Conservation (phyloP, 192 early-diverging fungal genomes). For the Cetraspora pellucida region DNA sequence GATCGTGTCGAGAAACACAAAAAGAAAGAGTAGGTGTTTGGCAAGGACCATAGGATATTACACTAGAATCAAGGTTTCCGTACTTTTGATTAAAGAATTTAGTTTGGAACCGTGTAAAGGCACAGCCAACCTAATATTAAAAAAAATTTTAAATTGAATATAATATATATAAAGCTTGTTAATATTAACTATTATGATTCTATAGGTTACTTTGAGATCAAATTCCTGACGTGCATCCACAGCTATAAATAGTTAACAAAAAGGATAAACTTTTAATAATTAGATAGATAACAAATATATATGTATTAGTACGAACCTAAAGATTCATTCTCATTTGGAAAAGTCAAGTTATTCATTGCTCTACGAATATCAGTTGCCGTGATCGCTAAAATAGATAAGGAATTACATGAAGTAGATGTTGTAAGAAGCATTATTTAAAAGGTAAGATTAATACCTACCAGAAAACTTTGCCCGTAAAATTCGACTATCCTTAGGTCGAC, state of each 20-base stretch:
- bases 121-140: slow-evolving; percentile 35
- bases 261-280: neutral
- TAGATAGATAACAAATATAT: neutral
- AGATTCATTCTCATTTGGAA: slow-evolving; percentile 56
- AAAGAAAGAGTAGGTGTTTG: slow-evolving; percentile 57
- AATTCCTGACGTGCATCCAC: slow-evolving; percentile 58
- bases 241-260: slow-evolving; percentile 30
- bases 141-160: neutral
- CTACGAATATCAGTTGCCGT: slow-evolving; percentile 44
- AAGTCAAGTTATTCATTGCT: slow-evolving; percentile 53
- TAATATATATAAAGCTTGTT: neutral
- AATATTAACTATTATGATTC: neutral
- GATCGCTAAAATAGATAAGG: slow-evolving; percentile 13
- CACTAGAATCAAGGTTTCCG: slow-evolving; percentile 49
- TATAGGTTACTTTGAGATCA: slow-evolving; percentile 50
- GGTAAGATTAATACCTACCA: slow-evolving; percentile 22
- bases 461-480: slow-evolving; percentile 44
- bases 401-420: neutral
- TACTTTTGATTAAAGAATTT: slow-evolving; percentile 61
- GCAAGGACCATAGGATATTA: slow-evolving; percentile 56
- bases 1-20: slow-evolving; percentile 58
- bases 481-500: slow-evolving; percentile 34
- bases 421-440: neutral
- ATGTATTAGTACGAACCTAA: slow-evolving; percentile 32
- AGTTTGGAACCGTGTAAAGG: slow-evolving; percentile 54